Conservation (phyloP, 345 rosid genomes). For the Brassica carinata region DNA sequence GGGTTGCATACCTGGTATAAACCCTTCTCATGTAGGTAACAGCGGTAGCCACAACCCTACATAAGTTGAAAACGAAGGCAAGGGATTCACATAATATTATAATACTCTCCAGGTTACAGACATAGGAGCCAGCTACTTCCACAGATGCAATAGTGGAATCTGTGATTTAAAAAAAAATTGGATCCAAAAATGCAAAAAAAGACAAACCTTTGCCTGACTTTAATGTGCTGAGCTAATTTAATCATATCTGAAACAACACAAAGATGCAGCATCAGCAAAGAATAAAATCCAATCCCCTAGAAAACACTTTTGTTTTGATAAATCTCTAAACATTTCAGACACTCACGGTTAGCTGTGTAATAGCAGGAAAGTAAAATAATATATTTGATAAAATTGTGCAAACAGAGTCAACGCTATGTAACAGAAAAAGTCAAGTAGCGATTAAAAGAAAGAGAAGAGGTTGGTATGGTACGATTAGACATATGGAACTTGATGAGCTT, state of each 20-base stretch:
- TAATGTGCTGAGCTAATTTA: constrained; percentile 74
- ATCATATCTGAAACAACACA: constrained; percentile 58
- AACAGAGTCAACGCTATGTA: not conserved
- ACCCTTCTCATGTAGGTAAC: constrained; percentile 91
- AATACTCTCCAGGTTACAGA: not conserved
- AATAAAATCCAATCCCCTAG: not conserved
- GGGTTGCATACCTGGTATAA: constrained; percentile 52
- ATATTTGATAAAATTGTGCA: not conserved
- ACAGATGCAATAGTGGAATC: not conserved
- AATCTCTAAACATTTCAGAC: not conserved
- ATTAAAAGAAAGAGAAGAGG: not conserved
- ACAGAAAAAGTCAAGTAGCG: not conserved
- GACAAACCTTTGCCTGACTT: constrained; percentile 91
- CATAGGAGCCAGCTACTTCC: no score
- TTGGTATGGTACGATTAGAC: constrained; percentile 58
- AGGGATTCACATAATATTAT: not conserved
- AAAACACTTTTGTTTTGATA: not conserved
- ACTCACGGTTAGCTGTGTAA: not conserved
- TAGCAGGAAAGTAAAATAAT: not conserved
- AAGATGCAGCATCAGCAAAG: not conserved
- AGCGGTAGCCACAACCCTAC: constrained; percentile 94
- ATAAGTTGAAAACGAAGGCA: constrained; percentile 18
- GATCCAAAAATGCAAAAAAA: not conserved
- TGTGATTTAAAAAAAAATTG: not conserved
- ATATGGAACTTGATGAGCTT: constrained; percentile 86